Evolutionary conservation across 2,329 filamentous ascomycete species (phyloP).

Genomic region (Alternaria brassicicola): DNA sequence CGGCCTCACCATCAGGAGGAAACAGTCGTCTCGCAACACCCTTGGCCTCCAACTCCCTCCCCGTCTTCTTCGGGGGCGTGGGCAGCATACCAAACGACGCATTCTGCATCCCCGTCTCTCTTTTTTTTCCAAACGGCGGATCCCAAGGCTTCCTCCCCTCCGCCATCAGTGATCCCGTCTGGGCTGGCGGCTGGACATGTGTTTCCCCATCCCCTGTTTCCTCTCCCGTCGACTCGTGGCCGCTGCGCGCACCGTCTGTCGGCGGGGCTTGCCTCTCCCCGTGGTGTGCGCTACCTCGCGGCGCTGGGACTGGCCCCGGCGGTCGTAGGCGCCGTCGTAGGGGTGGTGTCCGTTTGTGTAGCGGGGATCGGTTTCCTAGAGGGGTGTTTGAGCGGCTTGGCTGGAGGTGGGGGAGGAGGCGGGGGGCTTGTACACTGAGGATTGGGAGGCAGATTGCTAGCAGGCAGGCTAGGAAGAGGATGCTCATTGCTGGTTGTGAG

Average conservation of each 20-base stretch:
- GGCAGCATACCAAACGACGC: constrained; percentile 7
- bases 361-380: constrained; percentile 20
- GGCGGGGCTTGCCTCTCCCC: neutral
- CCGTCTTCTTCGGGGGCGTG: neutral
- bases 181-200: neutral
- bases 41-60: neutral
- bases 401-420: constrained; percentile 3
- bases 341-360: constrained; percentile 14
- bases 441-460: constrained; percentile 33
- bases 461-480: constrained; percentile 26
- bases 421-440: constrained; percentile 29
- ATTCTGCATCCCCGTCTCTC: neutral
- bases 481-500: constrained; percentile 5
- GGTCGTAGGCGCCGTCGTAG: constrained; percentile 14
- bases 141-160: constrained; percentile 34
- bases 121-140: constrained; percentile 27
- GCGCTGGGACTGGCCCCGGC: neutral
- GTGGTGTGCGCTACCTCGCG: neutral
- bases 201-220: constrained; percentile 1
- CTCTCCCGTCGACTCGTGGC: constrained; percentile 3
- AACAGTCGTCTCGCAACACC: neutral
- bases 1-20: neutral
- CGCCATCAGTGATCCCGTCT: neutral
- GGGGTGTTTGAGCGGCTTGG: constrained; percentile 9
- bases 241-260: constrained; percentile 16